Evolutionary conservation across 768 basidiomycete genomes (phyloP), one percentile per base, ranked within the genome.

Genomic region (Psilocybe tampanensis): DNA sequence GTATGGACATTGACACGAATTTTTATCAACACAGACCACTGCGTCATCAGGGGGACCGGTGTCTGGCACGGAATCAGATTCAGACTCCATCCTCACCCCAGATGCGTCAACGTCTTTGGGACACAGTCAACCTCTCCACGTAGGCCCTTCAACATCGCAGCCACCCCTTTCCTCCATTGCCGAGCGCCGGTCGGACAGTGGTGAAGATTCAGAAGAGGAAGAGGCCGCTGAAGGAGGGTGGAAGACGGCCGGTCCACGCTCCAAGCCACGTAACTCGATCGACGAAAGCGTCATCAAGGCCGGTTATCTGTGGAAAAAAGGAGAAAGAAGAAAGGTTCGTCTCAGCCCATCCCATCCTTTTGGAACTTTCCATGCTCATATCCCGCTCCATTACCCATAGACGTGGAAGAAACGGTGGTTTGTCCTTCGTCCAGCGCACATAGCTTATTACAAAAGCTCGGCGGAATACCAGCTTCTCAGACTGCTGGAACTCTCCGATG

Each of bases 321-420:
- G 96, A 63, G 94, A 97, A 73, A 83, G 94, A 56, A 79, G 97
- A 72, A 98, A 98, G 90, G 96, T 96, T 61, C 55, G 82, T 72
- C 52, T 24, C 57, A 33, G 19, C 51, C 17, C 18, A 19, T 21
- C 1, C 21, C 18, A 11, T 15, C 15, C 1, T 41, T 32, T 5
- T 17, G 26, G 36, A 36, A 4, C 17, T 18, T 53, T 13, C n/a
- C 52, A 45, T 47, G 34, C 55, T 52, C 21, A 54, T 50, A 47
- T 26, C 42, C 58, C 33, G 26, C 39, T 22, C 8, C 45, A 24
- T 23, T 15, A n/a, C n/a, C 42, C 52, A n/a, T 67, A 96, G 95
- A 94, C 91, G 1, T 99, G 97, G 97, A 98, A 98, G 82, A 95
- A 95, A 74, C 85, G 95, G 19, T 98, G 96, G 96, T 98, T 98